Evolutionary conservation across 768 basidiomycete species (phyloP).

Genomic region (Zangia roseola): DNA sequence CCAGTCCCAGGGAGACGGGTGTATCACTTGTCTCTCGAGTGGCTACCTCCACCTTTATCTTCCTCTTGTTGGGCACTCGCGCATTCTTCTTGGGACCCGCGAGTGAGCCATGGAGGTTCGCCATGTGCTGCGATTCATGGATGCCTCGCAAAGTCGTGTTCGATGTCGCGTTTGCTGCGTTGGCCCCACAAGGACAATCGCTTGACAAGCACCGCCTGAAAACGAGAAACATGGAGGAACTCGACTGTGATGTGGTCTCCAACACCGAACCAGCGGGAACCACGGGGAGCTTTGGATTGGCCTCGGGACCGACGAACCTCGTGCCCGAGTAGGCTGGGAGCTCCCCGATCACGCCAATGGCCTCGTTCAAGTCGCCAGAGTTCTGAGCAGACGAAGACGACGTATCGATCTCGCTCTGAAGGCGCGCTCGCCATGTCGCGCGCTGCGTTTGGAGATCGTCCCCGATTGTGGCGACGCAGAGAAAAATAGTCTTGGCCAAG

Average conservation of each 20-base stretch:
- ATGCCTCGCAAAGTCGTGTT: not conserved
- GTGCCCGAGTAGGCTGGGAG: not conserved
- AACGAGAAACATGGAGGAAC: constrained; percentile 6
- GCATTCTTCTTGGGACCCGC: not conserved
- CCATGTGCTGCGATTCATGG: not conserved
- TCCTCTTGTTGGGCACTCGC: not conserved
- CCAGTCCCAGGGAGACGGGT: not conserved
- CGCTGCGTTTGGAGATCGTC: constrained; percentile 16
- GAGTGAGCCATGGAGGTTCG: not conserved
- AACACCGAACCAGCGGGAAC: not conserved
- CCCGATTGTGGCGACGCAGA: constrained; percentile 8
- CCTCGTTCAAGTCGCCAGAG: not conserved
- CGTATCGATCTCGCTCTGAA: constrained; percentile 3
- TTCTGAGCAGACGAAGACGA: not conserved
- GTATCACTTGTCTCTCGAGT: not conserved
- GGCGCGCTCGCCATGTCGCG: constrained; percentile 11
- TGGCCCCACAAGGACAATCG: constrained; percentile 15
- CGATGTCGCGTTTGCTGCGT: not conserved
- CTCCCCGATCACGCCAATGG: not conserved
- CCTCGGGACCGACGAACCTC: not conserved
- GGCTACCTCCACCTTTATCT: not conserved
- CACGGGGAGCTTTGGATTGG: not conserved
- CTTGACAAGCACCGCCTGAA: constrained; percentile 8
- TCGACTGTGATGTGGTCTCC: not conserved
- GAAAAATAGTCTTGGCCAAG: constrained; percentile 7